Conservation (phyloP, 2,329 filamentous ascomycete species). For the Sclerotinia minor region DNA sequence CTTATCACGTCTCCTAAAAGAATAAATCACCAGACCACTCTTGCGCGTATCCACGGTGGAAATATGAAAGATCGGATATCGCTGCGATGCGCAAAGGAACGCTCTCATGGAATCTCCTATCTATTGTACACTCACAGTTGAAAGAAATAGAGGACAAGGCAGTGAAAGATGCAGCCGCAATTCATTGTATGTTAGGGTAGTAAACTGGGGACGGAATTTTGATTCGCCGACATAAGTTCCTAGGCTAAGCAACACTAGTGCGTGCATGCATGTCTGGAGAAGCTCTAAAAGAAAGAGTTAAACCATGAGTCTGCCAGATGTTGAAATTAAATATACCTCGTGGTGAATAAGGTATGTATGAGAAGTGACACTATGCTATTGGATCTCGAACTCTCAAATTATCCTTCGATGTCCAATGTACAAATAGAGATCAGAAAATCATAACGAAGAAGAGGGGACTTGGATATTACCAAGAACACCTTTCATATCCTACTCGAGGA, state of each 20-base stretch:
- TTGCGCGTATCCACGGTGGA: neutral
- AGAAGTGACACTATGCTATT: slow-evolving; percentile 18
- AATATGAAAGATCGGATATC: neutral
- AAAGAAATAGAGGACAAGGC: neutral
- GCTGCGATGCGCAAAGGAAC: neutral
- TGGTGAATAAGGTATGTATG: slow-evolving; percentile 5
- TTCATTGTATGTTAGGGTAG: slow-evolving; percentile 9
- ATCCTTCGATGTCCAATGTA: slow-evolving; percentile 13
- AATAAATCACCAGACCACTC: slow-evolving; percentile 4
- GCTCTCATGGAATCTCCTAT: neutral
- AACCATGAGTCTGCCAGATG: slow-evolving; percentile 4
- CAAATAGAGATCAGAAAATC: slow-evolving; percentile 8
- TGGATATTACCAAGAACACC: slow-evolving; percentile 20
- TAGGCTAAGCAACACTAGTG: slow-evolving; percentile 1
- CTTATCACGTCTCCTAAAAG: slow-evolving; percentile 3
- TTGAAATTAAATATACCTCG: neutral
- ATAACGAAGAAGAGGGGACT: slow-evolving; percentile 15
- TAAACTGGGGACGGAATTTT: slow-evolving; percentile 14
- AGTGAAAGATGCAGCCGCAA: slow-evolving; percentile 11
- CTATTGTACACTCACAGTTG: neutral
- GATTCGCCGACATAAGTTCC: slow-evolving; percentile 1
- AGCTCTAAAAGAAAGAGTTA: slow-evolving; percentile 10
- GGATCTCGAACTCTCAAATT: slow-evolving; percentile 2
- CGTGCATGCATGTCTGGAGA: slow-evolving; percentile 7
- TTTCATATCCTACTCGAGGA: slow-evolving; percentile 21